A percentile compares a stretch with the other conserved stretches of the same genome.
Evolutionary conservation across 139 green algal species (phyloP).

Genomic region (Diplosphaera chodatii): DNA sequence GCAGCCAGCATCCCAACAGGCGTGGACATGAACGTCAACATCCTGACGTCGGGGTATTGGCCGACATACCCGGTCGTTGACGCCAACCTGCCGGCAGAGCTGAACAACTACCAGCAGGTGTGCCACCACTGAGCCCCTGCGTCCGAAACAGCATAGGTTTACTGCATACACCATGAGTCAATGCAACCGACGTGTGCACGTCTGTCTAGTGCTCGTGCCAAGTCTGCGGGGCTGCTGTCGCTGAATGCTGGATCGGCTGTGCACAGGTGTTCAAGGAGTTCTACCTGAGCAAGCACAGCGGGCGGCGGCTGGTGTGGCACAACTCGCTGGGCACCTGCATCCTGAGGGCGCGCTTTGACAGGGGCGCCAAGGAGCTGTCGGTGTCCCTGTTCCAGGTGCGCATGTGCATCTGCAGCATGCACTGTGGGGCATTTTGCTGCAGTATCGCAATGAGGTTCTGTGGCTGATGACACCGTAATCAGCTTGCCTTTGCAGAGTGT

Average conservation of each 20-base stretch:
- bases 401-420: too few species aligned
- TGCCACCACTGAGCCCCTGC: too few species aligned
- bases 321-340: conserved; percentile 78
- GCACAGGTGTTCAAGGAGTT: conserved; percentile 76
- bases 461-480: too few species aligned
- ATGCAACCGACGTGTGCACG: too few species aligned
- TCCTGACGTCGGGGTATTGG: conserved; percentile 95
- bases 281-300: conserved; percentile 91
- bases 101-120: conserved; percentile 52
- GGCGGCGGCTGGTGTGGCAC: conserved; percentile 89
- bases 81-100: conserved; percentile 73
- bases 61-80: conserved; percentile 83
- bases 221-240: too few species aligned
- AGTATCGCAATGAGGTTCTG: too few species aligned
- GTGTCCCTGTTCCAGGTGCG: conserved; percentile 82
- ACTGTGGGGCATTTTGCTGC: too few species aligned
- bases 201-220: too few species aligned
- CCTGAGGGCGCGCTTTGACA: conserved; percentile 71
- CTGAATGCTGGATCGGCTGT: too few species aligned
- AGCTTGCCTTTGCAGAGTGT: too few species aligned
- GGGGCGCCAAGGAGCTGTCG: conserved; percentile 87
- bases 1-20: conserved; percentile 28
- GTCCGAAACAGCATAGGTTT: too few species aligned
- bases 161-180: too few species aligned
- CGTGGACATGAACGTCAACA: conserved; percentile 79